These are phyloP conservation scores for Chenopodium quinoa DNA, from an alignment of 148 eudicot species.

Conservation along the genomic window DNA sequence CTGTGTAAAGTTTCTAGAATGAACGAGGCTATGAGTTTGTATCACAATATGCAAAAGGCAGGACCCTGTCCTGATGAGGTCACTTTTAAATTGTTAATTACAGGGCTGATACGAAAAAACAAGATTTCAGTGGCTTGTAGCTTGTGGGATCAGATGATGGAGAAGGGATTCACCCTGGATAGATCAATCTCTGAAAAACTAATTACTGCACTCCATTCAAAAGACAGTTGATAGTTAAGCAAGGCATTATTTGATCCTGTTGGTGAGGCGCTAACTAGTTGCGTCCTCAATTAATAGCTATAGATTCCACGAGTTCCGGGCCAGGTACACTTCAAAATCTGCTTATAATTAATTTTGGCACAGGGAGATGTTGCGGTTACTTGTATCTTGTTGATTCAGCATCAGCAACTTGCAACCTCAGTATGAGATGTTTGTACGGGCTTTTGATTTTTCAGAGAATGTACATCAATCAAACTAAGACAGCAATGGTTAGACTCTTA, in stretches of 20 bases:
- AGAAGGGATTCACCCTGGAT: slow-evolving; percentile 87
- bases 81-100: slow-evolving; percentile 72
- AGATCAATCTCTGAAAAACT: slow-evolving; percentile 61
- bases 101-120: slow-evolving; percentile 61
- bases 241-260: background rate
- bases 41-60: slow-evolving; percentile 56
- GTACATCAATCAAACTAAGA: background rate
- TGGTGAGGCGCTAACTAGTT: background rate
- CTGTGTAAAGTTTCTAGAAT: slow-evolving; percentile 64
- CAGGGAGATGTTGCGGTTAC: background rate
- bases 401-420: slow-evolving; percentile 1
- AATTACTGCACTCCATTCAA: slow-evolving; percentile 47
- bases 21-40: slow-evolving; percentile 68
- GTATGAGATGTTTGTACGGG: background rate
- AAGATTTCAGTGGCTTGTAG: slow-evolving; percentile 65
- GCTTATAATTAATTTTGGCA: background rate
- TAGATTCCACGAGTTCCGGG: background rate
- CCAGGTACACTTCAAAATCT: background rate
- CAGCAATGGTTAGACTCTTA: slow-evolving; percentile 1
- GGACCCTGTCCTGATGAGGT: slow-evolving; percentile 70
- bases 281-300: background rate
- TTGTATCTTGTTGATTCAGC: background rate
- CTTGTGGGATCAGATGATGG: slow-evolving; percentile 96
- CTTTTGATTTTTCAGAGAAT: slow-evolving; percentile 1
- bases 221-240: slow-evolving; percentile 18